Percentiles rank a stretch among this genome's conserved stretches.
These are phyloP conservation scores for Ustulina deusta DNA, from an alignment of 2,329 filamentous ascomycete species.

Conservation along the genomic window DNA sequence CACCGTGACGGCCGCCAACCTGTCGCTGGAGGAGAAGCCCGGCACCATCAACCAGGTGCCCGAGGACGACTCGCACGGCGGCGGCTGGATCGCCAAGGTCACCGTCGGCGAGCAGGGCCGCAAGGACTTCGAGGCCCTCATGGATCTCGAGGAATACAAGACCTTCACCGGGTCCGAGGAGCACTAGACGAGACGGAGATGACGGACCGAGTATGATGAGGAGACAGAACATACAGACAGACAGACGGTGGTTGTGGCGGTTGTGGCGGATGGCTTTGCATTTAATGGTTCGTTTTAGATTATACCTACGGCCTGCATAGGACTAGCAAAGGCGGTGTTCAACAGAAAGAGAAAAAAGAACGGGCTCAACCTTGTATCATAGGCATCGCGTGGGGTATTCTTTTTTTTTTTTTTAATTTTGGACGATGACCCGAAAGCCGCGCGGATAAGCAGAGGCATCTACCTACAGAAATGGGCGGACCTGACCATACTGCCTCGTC, in stretches of 20 bases:
- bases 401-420: slow-evolving; percentile 24
- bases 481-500: slow-evolving; percentile 37
- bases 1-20: slow-evolving; percentile 80
- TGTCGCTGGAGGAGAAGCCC: slow-evolving; percentile 83
- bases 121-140: slow-evolving; percentile 78
- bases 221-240: not conserved
- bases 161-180: slow-evolving; percentile 69
- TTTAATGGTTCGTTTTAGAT: slow-evolving; percentile 25
- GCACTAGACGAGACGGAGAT: slow-evolving; percentile 42
- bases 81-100: slow-evolving; percentile 94
- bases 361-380: slow-evolving; percentile 54
- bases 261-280: slow-evolving; percentile 13
- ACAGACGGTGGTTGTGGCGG: not conserved
- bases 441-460: slow-evolving; percentile 28
- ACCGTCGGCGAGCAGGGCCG: slow-evolving; percentile 74
- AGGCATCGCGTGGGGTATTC: slow-evolving; percentile 46
- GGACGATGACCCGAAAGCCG: slow-evolving; percentile 15
- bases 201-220: not conserved
- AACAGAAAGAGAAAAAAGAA: slow-evolving; percentile 41
- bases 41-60: slow-evolving; percentile 89
- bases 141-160: slow-evolving; percentile 84
- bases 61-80: slow-evolving; percentile 78
- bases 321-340: slow-evolving; percentile 36
- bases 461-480: slow-evolving; percentile 42
- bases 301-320: slow-evolving; percentile 22